Evolutionary conservation across 108 stramenopile species (phyloP).

Genomic region (Nannochloropsis granulata): DNA sequence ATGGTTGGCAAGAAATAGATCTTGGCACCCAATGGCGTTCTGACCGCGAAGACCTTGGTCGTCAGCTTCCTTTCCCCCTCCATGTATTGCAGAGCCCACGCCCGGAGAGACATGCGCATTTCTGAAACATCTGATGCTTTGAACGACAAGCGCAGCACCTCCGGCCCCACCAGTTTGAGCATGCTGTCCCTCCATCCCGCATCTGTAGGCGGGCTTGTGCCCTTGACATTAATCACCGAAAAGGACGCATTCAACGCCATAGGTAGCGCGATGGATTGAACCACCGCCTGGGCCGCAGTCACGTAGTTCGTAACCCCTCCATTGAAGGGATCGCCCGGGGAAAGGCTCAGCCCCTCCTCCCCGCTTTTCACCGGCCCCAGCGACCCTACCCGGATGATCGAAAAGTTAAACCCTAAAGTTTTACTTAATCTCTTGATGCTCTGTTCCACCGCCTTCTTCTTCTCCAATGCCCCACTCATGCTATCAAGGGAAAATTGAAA

Average conservation of each 20-base stretch:
- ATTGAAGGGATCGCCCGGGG: not conserved
- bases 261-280: not conserved
- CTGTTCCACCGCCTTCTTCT: not conserved
- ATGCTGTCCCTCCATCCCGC: not conserved
- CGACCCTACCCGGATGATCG: not conserved
- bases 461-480: not conserved
- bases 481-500: not conserved
- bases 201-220: not conserved
- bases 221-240: not conserved
- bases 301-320: not conserved
- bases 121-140: not conserved
- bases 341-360: not conserved
- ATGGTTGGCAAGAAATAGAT: not conserved
- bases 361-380: not conserved
- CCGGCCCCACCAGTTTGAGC: not conserved
- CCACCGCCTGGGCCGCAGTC: not conserved
- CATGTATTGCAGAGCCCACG: not conserved
- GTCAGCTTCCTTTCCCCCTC: not conserved
- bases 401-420: not conserved
- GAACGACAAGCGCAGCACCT: not conserved
- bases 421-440: not conserved
- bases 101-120: not conserved
- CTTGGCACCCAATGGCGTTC: not conserved
- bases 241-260: not conserved
- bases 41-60: not conserved